Conservation (phyloP, 805 yeast species). For the Candida michaelii region DNA sequence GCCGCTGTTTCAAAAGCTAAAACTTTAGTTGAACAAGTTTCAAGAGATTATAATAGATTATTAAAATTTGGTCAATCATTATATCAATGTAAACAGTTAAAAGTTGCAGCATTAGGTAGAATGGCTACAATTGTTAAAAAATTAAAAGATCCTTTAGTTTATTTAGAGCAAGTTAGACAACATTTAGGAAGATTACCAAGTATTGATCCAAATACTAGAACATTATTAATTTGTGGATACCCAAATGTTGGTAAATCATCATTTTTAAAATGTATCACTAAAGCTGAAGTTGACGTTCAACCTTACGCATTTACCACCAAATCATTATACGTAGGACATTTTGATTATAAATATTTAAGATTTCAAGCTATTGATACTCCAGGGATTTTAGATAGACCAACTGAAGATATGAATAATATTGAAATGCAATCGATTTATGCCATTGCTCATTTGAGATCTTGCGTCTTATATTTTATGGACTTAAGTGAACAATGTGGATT, state of each 20-base stretch:
- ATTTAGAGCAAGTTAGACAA: constrained; percentile 98
- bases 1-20: constrained; percentile 95
- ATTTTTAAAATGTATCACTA: constrained; percentile 87
- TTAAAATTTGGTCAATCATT: constrained; percentile 96
- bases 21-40: constrained; percentile 90
- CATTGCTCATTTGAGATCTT: constrained; percentile 95
- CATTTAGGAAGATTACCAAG: constrained; percentile 98
- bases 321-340: constrained; percentile 96
- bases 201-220: constrained; percentile 98
- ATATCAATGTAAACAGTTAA: constrained; percentile 97
- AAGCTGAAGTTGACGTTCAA: constrained; percentile 98
- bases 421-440: constrained; percentile 99
- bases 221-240: constrained; percentile 95
- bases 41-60: constrained; percentile 91
- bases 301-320: constrained; percentile 99
- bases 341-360: constrained; percentile 94
- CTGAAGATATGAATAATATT: constrained; percentile 99
- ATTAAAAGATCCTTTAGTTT: constrained; percentile 87
- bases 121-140: constrained; percentile 98
- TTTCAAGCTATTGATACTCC: constrained; percentile 99
- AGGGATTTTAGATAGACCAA: constrained; percentile 97
- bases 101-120: constrained; percentile 98
- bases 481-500: constrained; percentile 99
- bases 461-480: constrained; percentile 97
- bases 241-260: constrained; percentile 99